A percentile compares a stretch with the other conserved stretches of the same genome.
Conservation (phyloP, 495 filamentous ascomycete genomes). For the Aspergillus wentii region DNA sequence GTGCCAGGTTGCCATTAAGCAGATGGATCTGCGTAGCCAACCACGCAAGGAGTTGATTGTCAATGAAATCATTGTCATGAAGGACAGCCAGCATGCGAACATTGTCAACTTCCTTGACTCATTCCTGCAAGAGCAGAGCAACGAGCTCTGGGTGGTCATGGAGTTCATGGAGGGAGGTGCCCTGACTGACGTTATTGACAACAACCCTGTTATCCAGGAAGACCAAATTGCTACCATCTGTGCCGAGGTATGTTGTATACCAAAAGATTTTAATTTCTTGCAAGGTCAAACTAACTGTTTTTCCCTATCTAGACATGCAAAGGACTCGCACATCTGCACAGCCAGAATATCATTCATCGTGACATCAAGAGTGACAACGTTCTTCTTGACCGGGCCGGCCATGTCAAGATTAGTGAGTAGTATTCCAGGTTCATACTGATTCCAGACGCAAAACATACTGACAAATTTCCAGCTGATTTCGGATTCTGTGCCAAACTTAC, state of each 20-base stretch:
- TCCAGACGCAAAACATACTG: neutral
- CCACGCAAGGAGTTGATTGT: constrained; percentile 98
- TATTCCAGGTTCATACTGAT: neutral
- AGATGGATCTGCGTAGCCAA: constrained; percentile 98
- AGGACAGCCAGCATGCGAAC: constrained; percentile 94
- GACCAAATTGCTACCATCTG: constrained; percentile 98
- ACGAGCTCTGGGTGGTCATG: constrained; percentile 98
- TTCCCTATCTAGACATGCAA: constrained; percentile 78
- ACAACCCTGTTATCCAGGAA: constrained; percentile 85
- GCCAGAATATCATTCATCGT: constrained; percentile 95
- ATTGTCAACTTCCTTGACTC: constrained; percentile 99
- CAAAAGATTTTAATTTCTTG: neutral
- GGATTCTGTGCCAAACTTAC: constrained; percentile 99
- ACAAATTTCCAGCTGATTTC: constrained; percentile 70
- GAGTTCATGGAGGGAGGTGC: constrained; percentile 99
- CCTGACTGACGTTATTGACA: constrained; percentile 96
- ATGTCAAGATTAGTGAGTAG: constrained; percentile 97
- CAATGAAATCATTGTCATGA: constrained; percentile 99
- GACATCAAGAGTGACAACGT: constrained; percentile 99
- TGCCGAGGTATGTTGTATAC: constrained; percentile 74
- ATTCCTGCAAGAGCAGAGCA: constrained; percentile 86
- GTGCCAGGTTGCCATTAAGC: constrained; percentile 93
- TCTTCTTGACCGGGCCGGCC: constrained; percentile 83
- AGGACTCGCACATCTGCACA: constrained; percentile 88
- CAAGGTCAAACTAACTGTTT: constrained; percentile 26